Evolutionary conservation across 2,329 filamentous ascomycete species (phyloP), one percentile per base, ranked within the genome.

Genomic region (Ophiocordyceps robertsii): DNA sequence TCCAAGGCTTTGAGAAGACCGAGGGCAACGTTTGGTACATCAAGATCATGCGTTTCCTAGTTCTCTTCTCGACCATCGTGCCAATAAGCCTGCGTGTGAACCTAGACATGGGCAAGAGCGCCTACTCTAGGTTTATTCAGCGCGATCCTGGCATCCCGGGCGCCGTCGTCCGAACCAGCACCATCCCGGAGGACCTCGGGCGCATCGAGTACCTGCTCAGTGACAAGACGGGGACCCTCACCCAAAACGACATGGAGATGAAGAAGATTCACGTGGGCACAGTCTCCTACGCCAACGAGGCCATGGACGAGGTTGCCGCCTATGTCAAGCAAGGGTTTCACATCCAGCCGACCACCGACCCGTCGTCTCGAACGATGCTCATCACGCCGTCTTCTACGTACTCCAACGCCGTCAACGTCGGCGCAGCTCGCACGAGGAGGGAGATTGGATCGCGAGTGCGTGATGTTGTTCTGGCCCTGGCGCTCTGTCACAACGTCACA

Each of bases 191-290:
- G 61, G 92, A 98, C 54, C 68, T 98, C 3, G 92, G 92, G 8
- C 77, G 93, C 21, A 94, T 98, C 37, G 92, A 98, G 61, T 98
- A 98, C 59, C 70, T 98, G 3, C 71, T 98, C 29, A 95, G 87
- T 48, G 92, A 98, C 62, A 98, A 98, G 63, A 98, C 92, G 1
- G 92, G 92, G n/a, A 98, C 92, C 2, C 63, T 98, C 46, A 98
- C 92, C 0, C 88, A 96, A 53, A 98, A 98, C 55, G 87, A 95
- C 56, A 95, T 95, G 89, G 90, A 95, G 56, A 82, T 98, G 73
- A 95, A 93, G 59, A 98, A 98, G 64, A 90, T 98, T 6, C 93
- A 98, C 55, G 86, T 98, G 42, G 92, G 93, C 10, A 98, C 92
- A 10, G 92, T 96, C 1, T 96, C 90, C 1, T 98, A 98, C 56